Base-by-base conservation (phyloP, 148 eudicot species). In the Nepenthes mirabilis region DNA sequence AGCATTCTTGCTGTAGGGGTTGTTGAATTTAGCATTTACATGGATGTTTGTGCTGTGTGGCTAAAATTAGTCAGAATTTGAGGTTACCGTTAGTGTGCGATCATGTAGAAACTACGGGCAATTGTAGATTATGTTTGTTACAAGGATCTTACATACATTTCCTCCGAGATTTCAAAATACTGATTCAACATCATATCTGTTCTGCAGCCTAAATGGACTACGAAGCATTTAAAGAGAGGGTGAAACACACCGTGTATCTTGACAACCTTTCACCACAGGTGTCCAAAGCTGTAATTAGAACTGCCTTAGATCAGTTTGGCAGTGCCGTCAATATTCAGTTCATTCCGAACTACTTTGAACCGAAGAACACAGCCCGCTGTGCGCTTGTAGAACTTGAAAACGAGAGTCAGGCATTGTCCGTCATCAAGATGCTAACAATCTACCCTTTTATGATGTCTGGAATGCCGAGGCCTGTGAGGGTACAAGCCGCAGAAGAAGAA, bases 381-480 rank as follows among this genome's bases (percentile, higher is more conserved):
- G 96, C 88, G 34, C 65, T 83, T 55, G 95, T 91, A 47, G 98
- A 88, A 67, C 61, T 85, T 81, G 79, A 72, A 36, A 80, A 33
- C 12, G 36, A 34, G 11, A 69, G 72, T 65, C 80, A 80, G 64
- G 96, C 85, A 2, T 48, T 33, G 2, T 9, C 37, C 11, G 73
- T 88, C 14, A 33, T 88, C 1, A 57, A n/a, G 1, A 74, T 52
- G 45, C 64, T 80, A 61, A 40, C 52, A 10, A 57, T 67, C 5
- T 68, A 65, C 35, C 87, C 94, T 0, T 83, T 93, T 64, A 88
- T 88, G 96, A 76, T 88, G 62, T 75, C 72, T 2, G 96, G 95
- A 43, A 83, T 86, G 98, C 98, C 98, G 7, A 80, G 98, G 73
- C 96, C 98, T 23, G 85, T 82, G 34, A 78, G 96, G 60, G 91